Evolutionary conservation across 83 land plant genomes (phyloP).

Genomic region (Picea abies): DNA sequence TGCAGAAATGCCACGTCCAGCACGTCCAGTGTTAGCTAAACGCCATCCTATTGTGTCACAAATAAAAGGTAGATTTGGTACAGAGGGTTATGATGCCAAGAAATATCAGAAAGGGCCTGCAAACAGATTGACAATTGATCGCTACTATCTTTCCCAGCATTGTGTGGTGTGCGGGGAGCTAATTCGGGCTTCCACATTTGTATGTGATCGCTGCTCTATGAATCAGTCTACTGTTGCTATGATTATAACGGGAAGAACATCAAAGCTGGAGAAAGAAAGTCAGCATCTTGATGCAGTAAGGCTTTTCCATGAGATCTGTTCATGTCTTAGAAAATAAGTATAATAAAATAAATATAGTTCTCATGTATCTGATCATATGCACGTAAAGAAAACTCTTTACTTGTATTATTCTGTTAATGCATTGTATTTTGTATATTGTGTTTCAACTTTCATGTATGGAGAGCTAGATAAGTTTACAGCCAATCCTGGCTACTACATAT

Average conservation of each 20-base stretch:
- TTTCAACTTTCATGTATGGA: neutral
- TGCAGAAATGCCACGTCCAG: conserved; percentile 74
- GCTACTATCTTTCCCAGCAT: conserved; percentile 79
- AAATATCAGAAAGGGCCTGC: conserved; percentile 23
- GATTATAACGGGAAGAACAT: conserved; percentile 58
- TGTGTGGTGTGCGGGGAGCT: conserved; percentile 85
- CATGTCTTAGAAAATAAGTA: neutral
- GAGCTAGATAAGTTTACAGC: neutral
- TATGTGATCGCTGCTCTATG: conserved; percentile 61
- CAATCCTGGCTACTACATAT: neutral
- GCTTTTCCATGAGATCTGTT: conserved; percentile 7
- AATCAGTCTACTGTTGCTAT: conserved; percentile 46
- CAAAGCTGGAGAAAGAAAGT: conserved; percentile 73
- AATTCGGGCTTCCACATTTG: conserved; percentile 41
- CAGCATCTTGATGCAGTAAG: conserved; percentile 90
- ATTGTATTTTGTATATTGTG: neutral
- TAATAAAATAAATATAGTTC: neutral
- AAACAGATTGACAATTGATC: conserved; percentile 72
- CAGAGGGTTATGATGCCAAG: conserved; percentile 1
- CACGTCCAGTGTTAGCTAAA: conserved; percentile 54
- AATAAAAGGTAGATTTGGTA: neutral
- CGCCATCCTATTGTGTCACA: conserved; percentile 17
- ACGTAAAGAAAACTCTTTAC: neutral
- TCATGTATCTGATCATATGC: neutral
- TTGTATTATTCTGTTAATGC: neutral